These are phyloP conservation scores for Ogataea populi-albae DNA, from an alignment of 805 yeast species.

Conservation along the genomic window DNA sequence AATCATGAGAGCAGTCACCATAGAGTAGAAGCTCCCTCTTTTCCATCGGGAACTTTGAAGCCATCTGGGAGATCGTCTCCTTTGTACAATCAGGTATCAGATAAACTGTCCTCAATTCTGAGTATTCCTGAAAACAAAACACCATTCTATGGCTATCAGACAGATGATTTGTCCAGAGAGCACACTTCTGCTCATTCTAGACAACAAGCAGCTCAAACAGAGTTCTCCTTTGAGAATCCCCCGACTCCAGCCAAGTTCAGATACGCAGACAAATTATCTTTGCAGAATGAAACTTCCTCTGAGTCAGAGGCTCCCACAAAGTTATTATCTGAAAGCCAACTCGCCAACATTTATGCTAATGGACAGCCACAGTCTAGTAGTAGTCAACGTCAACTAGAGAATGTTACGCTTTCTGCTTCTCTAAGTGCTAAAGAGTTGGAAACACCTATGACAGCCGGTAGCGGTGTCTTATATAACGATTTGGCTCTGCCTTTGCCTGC, in stretches of 20 bases:
- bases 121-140: constrained; percentile 10
- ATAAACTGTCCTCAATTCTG: constrained; percentile 18
- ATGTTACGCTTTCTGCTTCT: no score
- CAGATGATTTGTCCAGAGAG: constrained; percentile 1
- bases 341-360: constrained; percentile 23
- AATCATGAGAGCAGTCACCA: neutral
- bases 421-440: no score
- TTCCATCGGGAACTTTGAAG: constrained; percentile 1
- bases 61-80: constrained; percentile 13
- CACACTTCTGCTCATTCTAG: constrained; percentile 1
- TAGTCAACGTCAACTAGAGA: no score
- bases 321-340: constrained; percentile 14
- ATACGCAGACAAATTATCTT: no score
- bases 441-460: neutral
- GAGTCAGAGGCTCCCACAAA: constrained; percentile 8
- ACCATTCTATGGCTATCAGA: neutral
- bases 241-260: no score
- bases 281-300: constrained; percentile 2
- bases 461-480: neutral
- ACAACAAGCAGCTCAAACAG: constrained; percentile 1
- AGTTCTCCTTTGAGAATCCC: constrained; percentile 8
- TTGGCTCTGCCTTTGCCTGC: constrained; percentile 42
- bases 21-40: neutral
- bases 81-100: constrained; percentile 21
- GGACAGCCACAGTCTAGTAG: neutral